Percentiles rank a stretch among this genome's conserved stretches.
phyloP scores from a whole-genome alignment of 495 filamentous ascomycete species.

The Xylaria scruposa region DNA sequence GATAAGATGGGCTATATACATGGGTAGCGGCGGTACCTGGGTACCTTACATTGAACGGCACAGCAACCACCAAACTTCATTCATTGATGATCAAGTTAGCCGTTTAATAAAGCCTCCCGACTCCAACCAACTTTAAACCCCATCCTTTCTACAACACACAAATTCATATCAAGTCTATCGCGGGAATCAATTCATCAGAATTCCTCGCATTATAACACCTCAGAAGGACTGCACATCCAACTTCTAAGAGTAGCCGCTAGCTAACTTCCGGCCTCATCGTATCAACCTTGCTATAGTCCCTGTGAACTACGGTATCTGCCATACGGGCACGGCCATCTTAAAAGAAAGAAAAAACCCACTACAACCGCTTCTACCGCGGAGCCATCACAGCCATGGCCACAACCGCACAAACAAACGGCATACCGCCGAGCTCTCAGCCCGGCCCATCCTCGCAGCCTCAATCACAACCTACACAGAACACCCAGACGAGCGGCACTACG shows the following conservation, averaged over 20 bases:
- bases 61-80: not conserved
- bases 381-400: constrained; percentile 35
- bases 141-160: not conserved
- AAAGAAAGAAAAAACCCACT: not conserved
- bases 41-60: not conserved
- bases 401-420: constrained; percentile 50
- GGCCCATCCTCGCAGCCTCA: constrained; percentile 29
- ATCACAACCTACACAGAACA: constrained; percentile 42
- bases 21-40: not conserved
- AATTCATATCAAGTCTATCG: not conserved
- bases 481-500: constrained; percentile 36
- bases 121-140: not conserved
- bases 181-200: not conserved
- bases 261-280: not conserved
- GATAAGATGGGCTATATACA: not conserved
- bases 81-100: not conserved
- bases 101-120: not conserved
- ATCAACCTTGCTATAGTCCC: not conserved
- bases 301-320: no score
- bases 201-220: not conserved
- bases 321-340: not conserved
- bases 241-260: not conserved
- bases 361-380: constrained; percentile 1
- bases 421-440: constrained; percentile 39
- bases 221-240: not conserved